Base-by-base conservation (phyloP, 1,284 basidiomycete genomes). In the Apiotrichum gracile region DNA sequence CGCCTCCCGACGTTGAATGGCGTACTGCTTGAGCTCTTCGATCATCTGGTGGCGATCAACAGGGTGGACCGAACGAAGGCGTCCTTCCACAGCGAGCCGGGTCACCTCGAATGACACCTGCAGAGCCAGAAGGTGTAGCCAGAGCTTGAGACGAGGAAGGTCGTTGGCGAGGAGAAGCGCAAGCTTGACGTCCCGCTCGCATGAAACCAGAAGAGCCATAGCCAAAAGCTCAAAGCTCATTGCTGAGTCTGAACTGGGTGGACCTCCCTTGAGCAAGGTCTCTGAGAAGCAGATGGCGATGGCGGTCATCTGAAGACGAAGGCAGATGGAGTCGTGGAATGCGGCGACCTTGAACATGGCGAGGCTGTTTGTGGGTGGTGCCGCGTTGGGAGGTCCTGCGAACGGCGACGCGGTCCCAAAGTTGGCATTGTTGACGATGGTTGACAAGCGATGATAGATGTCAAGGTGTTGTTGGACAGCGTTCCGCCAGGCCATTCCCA, bases 311-410 rank as follows among this genome's bases (percentile, higher is more conserved):
- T 66, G 66, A 55, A 80, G 73, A 0, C 81, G 78, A 17, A 82
- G 62, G 14, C 78, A 68, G 48, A 83, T 65, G 7, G 77, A 74
- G 2, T 70, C 54, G 76, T 79, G 80, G 58, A 82, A 77, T 0
- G 80, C 80, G 62, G 83, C 82, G 14, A 82, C 77, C 22, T 77
- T 63, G 67, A 80, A 82, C 73, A 16, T 82, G 83, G 27, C 76
- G n/a, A 78, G 0, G 79, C 78, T 52, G 80, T 78, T 0, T 82
- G 82, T n/a, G 81, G 72, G 34, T 78, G 75, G 56, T 76, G 70
- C 40, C 69, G 76, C 4, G 81, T 81, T 41, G 76, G 67, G 4
- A 72, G 68, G 73, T 82, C n/a, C n/a, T n/a, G n/a, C n/a, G n/a
- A n/a, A n/a, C 5, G 14, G 33, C 33, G 29, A 8, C 29, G 33